Evolutionary conservation across 768 basidiomycete species (phyloP).

Genomic region (Dioszegia crocea): DNA sequence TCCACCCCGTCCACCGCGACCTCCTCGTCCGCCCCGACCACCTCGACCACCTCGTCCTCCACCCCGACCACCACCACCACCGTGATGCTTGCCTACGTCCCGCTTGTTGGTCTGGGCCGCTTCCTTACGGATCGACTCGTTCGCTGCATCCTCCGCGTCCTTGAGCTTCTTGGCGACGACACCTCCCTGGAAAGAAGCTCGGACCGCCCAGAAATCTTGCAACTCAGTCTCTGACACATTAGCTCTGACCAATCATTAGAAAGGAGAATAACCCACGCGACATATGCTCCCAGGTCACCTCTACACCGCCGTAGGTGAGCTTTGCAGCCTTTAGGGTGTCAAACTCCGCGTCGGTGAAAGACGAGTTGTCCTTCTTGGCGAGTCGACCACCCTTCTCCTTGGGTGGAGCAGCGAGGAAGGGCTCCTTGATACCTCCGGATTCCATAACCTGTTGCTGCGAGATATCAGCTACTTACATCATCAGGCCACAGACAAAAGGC

Average conservation of each 20-base stretch:
- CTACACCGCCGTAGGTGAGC: constrained; percentile 38
- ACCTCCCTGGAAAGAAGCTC: constrained; percentile 49
- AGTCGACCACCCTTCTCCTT: constrained; percentile 42
- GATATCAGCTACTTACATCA: neutral
- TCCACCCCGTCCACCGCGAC: constrained; percentile 33
- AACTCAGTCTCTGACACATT: constrained; percentile 39
- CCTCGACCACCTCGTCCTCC: constrained; percentile 34
- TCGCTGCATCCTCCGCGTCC: constrained; percentile 20
- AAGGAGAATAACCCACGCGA: constrained; percentile 21
- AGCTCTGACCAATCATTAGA: neutral
- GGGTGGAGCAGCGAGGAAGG: constrained; percentile 50
- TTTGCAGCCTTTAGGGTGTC: constrained; percentile 40
- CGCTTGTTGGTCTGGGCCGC: neutral
- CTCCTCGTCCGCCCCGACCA: constrained; percentile 30
- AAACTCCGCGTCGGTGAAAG: constrained; percentile 42
- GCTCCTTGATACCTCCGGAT: constrained; percentile 32
- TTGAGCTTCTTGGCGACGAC: constrained; percentile 34
- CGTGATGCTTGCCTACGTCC: constrained; percentile 5
- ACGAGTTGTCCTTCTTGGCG: constrained; percentile 31
- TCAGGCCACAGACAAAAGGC: neutral
- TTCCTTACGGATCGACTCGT: neutral
- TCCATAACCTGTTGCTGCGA: constrained; percentile 33
- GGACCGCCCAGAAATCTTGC: constrained; percentile 45
- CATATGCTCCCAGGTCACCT: constrained; percentile 40
- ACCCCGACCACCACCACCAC: constrained; percentile 23